Evolutionary conservation across 176 grass and related monocot species (phyloP).

Genomic region (Saccharum officinarum): DNA sequence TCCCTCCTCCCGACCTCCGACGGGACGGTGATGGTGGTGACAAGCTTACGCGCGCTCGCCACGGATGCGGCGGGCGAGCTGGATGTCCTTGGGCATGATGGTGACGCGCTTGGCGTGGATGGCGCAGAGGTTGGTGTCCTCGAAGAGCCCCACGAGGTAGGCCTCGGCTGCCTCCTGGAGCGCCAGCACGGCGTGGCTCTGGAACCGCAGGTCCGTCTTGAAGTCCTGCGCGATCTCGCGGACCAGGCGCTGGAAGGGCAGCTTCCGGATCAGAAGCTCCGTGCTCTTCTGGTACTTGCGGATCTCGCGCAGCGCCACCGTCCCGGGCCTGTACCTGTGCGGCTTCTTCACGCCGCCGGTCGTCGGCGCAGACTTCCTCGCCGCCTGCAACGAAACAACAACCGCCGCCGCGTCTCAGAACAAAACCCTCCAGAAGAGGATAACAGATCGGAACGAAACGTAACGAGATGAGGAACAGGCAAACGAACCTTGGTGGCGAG

Average conservation of each 20-base stretch:
- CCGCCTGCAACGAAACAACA: conserved; percentile 33
- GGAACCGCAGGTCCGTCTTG: conserved; percentile 90
- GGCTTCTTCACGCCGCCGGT: conserved; percentile 98
- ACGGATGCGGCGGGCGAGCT: conserved; percentile 73
- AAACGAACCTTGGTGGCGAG: conserved; percentile 77
- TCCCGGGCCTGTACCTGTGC: conserved; percentile 71
- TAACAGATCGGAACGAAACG: background rate
- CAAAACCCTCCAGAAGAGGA: background rate
- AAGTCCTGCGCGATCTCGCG: conserved; percentile 97
- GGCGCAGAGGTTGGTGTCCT: conserved; percentile 94
- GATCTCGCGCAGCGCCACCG: conserved; percentile 85
- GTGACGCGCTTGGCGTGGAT: conserved; percentile 93
- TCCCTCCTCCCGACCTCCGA: background rate
- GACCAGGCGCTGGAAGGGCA: conserved; percentile 85
- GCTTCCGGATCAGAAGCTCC: conserved; percentile 92
- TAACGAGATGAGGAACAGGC: accelerated
- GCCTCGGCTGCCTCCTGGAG: conserved; percentile 93
- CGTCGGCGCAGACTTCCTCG: conserved; percentile 79
- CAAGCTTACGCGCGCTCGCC: conserved; percentile 12
- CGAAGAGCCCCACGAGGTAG: conserved; percentile 83
- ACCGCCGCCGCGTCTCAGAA: background rate
- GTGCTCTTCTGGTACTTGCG: conserved; percentile 99
- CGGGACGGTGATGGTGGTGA: no score
- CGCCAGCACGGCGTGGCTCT: conserved; percentile 75
- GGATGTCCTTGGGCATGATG: conserved; percentile 94